Percentiles rank a stretch among this genome's conserved stretches.
These are phyloP conservation scores for Aspergillus sclerotialis DNA, from an alignment of 2,329 filamentous ascomycete genomes.

Conservation along the genomic window DNA sequence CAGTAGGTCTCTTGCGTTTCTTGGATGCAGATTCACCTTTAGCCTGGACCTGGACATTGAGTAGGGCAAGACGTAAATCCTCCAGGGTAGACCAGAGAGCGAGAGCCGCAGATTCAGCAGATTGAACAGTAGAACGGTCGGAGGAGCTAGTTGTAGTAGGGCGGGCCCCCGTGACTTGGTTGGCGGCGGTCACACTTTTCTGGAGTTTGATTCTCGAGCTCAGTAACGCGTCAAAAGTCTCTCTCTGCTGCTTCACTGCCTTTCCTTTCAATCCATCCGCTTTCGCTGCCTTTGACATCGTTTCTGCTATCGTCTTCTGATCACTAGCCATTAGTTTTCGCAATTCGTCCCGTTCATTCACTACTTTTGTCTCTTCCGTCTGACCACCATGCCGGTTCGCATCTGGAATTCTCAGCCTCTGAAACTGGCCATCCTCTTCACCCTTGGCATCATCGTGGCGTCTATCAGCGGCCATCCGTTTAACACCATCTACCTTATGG, in stretches of 20 bases:
- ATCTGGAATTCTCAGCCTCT: conserved; percentile 15
- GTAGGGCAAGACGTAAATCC: conserved; percentile 34
- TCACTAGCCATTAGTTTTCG: conserved; percentile 62
- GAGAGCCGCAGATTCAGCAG: conserved; percentile 78
- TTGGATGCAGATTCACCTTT: no score
- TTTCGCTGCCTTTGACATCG: conserved; percentile 60
- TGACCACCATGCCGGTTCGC: conserved; percentile 16
- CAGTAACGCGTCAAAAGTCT: conserved; percentile 78
- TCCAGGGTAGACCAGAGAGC: conserved; percentile 70
- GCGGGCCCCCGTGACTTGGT: conserved; percentile 66
- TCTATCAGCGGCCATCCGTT: conserved; percentile 15
- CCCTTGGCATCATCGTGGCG: conserved; percentile 20
- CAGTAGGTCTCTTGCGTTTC: conserved; percentile 45
- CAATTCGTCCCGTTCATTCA: conserved; percentile 50
- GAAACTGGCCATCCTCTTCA: conserved; percentile 17
- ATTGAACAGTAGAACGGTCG: conserved; percentile 51
- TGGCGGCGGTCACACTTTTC: conserved; percentile 77
- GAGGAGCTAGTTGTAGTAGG: conserved; percentile 33
- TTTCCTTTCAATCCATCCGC: conserved; percentile 77
- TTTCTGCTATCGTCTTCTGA: conserved; percentile 59
- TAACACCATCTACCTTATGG: conserved; percentile 16
- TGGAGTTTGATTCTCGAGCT: conserved; percentile 90
- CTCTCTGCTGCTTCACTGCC: conserved; percentile 79
- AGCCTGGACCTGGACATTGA: conserved; percentile 28
- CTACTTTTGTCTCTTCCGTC: conserved; percentile 22